Conservation (phyloP, 805 yeast species). For the Candida hispaniensis region DNA sequence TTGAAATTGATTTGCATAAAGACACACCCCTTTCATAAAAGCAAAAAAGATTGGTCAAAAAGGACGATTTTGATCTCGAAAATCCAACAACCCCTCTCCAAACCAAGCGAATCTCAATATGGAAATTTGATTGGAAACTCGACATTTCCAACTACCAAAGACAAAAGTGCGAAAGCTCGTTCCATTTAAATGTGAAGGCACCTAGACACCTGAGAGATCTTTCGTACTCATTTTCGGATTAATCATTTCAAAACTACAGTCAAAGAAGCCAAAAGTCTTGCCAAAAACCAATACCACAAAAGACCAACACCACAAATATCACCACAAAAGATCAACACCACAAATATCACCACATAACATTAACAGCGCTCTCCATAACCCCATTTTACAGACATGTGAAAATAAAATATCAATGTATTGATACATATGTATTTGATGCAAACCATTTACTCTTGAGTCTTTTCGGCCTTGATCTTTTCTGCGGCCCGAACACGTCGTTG, state of each 20-base stretch:
- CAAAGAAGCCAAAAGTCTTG: no score
- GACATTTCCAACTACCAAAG: slow-evolving; percentile 70
- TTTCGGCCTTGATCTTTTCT: slow-evolving; percentile 39
- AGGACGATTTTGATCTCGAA: slow-evolving; percentile 34
- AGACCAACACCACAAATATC: no score
- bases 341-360: no score
- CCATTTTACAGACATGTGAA: no score
- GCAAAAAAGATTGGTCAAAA: slow-evolving; percentile 75
- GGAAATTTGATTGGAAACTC: slow-evolving; percentile 96
- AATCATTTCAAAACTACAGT: no score
- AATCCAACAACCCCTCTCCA: slow-evolving; percentile 20
- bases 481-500: slow-evolving; percentile 68
- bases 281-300: no score
- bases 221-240: no score
- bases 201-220: no score
- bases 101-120: slow-evolving; percentile 35
- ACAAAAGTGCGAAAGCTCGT: slow-evolving; percentile 60
- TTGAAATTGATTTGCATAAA: slow-evolving; percentile 37
- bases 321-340: no score
- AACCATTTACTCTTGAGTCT: slow-evolving; percentile 1
- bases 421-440: slow-evolving; percentile 1
- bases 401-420: background rate
- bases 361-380: no score
- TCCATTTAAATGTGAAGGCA: slow-evolving; percentile 35
- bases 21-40: slow-evolving; percentile 83